A percentile compares a stretch with the other conserved stretches of the same genome.
Conservation (phyloP, 164 flowering plant genomes). For the Nymphaea thermarum region DNA sequence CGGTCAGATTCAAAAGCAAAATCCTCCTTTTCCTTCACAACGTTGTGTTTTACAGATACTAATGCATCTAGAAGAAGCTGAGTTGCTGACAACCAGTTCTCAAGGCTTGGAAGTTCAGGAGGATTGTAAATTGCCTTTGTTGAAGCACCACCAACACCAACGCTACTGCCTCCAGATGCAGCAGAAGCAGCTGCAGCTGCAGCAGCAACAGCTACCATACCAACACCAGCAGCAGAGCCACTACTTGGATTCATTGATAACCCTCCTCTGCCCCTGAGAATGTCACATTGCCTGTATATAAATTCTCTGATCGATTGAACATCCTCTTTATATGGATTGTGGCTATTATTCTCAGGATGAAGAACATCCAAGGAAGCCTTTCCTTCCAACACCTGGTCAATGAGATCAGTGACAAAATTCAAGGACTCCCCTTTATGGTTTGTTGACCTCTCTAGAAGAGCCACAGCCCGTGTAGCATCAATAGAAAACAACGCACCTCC, state of each 20-base stretch:
- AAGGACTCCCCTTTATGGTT: slow-evolving; percentile 61
- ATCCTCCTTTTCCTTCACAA: slow-evolving; percentile 19
- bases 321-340: slow-evolving; percentile 50
- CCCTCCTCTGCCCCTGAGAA: slow-evolving; percentile 72
- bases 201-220: slow-evolving; percentile 90
- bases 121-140: slow-evolving; percentile 27
- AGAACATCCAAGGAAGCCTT: slow-evolving; percentile 62
- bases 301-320: slow-evolving; percentile 59
- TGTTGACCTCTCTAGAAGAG: slow-evolving; percentile 40
- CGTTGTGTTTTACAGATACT: slow-evolving; percentile 34
- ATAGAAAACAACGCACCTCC: slow-evolving; percentile 56
- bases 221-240: slow-evolving; percentile 72
- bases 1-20: not conserved
- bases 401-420: slow-evolving; percentile 51
- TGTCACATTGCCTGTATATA: slow-evolving; percentile 61
- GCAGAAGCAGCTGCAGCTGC: slow-evolving; percentile 87
- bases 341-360: slow-evolving; percentile 55
- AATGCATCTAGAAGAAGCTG: slow-evolving; percentile 41
- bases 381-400: slow-evolving; percentile 56
- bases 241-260: slow-evolving; percentile 33
- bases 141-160: not conserved
- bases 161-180: slow-evolving; percentile 30
- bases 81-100: slow-evolving; percentile 59
- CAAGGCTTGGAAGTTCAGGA: slow-evolving; percentile 75
- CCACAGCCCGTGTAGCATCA: slow-evolving; percentile 71